Percentiles rank a stretch among this genome's conserved stretches.
Evolutionary conservation across 352 stramenopile species (phyloP).

Genomic region (Pythium monospermum): DNA sequence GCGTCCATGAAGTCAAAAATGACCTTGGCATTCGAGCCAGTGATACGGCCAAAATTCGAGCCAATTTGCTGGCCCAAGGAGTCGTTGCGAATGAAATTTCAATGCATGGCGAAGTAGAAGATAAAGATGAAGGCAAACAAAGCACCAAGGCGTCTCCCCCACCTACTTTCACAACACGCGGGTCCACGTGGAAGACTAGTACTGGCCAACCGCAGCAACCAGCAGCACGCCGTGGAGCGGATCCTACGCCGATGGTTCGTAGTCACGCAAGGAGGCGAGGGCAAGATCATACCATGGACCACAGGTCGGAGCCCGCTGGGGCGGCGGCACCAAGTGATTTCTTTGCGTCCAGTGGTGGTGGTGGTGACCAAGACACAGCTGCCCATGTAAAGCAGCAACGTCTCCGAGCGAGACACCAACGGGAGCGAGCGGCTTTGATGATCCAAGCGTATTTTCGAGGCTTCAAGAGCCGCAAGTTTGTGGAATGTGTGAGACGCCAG

Average conservation of each 20-base stretch:
- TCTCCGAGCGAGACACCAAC: conserved; percentile 23
- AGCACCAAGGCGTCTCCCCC: background rate
- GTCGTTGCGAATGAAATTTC: conserved; percentile 17
- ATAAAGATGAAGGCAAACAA: conserved; percentile 17
- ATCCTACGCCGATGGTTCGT: background rate
- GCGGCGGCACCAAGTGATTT: background rate
- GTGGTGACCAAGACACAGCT: background rate
- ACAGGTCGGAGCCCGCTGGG: background rate
- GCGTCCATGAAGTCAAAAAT: conserved; percentile 39
- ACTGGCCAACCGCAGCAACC: too few species aligned
- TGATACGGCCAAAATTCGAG: conserved; percentile 24
- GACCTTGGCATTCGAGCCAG: conserved; percentile 34
- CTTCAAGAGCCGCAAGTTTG: conserved; percentile 35
- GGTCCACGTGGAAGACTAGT: too few species aligned
- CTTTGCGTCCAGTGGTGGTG: background rate
- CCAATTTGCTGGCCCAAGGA: conserved; percentile 43
- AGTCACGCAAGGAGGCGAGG: too few species aligned
- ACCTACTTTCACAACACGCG: background rate
- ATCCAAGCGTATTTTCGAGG: conserved; percentile 44
- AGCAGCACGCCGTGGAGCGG: background rate
- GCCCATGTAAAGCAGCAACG: background rate
- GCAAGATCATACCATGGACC: background rate
- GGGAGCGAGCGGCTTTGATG: conserved; percentile 29
- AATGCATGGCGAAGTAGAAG: conserved; percentile 18
- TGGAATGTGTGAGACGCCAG: conserved; percentile 33